Evolutionary conservation across 2,329 filamentous ascomycete genomes (phyloP), one percentile per base, ranked within the genome.

Genomic region (Clonostachys rosea): DNA sequence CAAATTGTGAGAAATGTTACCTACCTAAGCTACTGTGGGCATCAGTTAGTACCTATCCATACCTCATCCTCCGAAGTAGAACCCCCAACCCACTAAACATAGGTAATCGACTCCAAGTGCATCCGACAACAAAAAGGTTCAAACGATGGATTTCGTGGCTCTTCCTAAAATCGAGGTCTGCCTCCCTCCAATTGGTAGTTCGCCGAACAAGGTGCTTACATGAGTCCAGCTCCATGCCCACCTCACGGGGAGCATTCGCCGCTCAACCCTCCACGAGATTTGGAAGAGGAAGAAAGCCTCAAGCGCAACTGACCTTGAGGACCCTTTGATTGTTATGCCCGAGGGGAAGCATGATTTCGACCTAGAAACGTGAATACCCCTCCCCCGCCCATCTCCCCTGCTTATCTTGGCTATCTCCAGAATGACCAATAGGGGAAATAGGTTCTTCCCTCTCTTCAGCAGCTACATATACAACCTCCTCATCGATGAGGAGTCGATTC

Each of bases 401-500:
- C 12, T n/a, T 14, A 12, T 24, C 44, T 30, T 17, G 18, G 18
- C 12, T 8, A 34, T 14, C 35, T 14, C 24, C 24, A 30, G 24
- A 30, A 30, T 30, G 24, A 30, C 24, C 24, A 30, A 30, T 18
- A 7, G 18, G 8, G 13, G n/a, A 55, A 30, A 10, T 44, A 86
- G 86, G 39, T 90, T 91, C 75, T 91, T 91, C 59, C 83, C 83
- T 3, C 74, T 91, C 14, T 92, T 92, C 67, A 85, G 83, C 24
- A 84, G 77, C 40, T 90, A 90, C 62, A 92, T 91, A 54, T 92
- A 94, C 67, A 75, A 79, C 49, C 81, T 95, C 35, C 78, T 87
- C 66, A 81, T 81, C 57, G 81, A 87, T 56, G 64, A 74, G 11
- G 64, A 72, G 5, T 81, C 81, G 53, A 68, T 89, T 43, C 69